A percentile compares a stretch with the other conserved stretches of the same genome.
phyloP scores from a whole-genome alignment of 2,329 filamentous ascomycete genomes.

The Emergomyces pasteurianus region DNA sequence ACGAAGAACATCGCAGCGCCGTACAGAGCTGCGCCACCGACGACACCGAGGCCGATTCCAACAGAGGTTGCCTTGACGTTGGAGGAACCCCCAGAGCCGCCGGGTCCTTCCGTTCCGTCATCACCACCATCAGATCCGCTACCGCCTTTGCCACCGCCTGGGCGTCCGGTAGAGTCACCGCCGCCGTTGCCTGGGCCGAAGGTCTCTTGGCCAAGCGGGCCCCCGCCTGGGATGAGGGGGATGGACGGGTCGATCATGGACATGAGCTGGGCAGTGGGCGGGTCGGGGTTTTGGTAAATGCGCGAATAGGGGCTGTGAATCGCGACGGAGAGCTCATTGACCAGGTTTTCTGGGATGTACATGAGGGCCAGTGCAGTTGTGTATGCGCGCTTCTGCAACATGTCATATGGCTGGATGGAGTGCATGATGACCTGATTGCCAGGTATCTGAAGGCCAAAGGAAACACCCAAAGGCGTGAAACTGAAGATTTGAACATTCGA shows the following conservation, averaged over 20 bases:
- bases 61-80: slow-evolving; percentile 38
- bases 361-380: slow-evolving; percentile 69
- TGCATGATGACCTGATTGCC: slow-evolving; percentile 50
- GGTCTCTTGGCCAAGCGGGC: slow-evolving; percentile 7
- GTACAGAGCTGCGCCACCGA: slow-evolving; percentile 71
- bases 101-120: slow-evolving; percentile 30
- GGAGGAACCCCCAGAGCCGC: slow-evolving; percentile 34
- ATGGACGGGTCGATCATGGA: slow-evolving; percentile 74
- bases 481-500: slow-evolving; percentile 78
- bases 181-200: not conserved
- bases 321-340: slow-evolving; percentile 56
- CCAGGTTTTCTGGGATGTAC: slow-evolving; percentile 60
- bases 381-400: slow-evolving; percentile 32
- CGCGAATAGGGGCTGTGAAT: slow-evolving; percentile 59
- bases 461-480: slow-evolving; percentile 60
- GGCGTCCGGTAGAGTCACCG: not conserved
- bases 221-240: slow-evolving; percentile 46
- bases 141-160: slow-evolving; percentile 9
- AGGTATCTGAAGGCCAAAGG: slow-evolving; percentile 44
- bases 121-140: slow-evolving; percentile 28
- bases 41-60: slow-evolving; percentile 63
- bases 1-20: slow-evolving; percentile 91
- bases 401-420: slow-evolving; percentile 66
- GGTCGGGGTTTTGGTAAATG: slow-evolving; percentile 59
- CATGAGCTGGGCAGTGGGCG: slow-evolving; percentile 61